A percentile compares a stretch with the other conserved stretches of the same genome.
Evolutionary conservation across 345 rosid genomes (phyloP).

Genomic region (Lepidium africanum): DNA sequence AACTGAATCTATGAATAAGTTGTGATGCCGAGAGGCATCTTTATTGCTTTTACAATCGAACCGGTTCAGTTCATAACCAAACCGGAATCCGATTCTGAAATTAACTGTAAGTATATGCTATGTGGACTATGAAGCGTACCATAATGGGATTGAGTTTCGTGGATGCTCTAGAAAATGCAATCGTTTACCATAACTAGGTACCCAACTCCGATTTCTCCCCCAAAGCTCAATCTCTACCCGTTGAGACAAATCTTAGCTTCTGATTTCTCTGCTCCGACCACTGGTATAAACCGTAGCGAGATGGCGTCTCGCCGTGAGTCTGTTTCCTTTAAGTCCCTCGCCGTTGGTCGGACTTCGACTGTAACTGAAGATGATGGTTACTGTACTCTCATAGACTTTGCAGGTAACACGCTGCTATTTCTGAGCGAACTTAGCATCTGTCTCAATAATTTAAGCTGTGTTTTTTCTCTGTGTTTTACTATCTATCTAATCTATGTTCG

Average conservation of each 20-base stretch:
- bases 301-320: conserved; percentile 54
- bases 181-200: conserved; percentile 9
- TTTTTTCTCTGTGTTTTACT: not conserved
- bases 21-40: not conserved
- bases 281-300: conserved; percentile 12
- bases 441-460: not conserved
- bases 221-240: conserved; percentile 20
- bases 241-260: not conserved
- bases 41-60: not conserved
- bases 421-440: not conserved
- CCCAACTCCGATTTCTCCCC: conserved; percentile 28
- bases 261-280: conserved; percentile 4
- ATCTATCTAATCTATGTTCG: not conserved
- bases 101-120: not conserved
- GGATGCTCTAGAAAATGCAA: conserved; percentile 15
- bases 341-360: conserved; percentile 8
- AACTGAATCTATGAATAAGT: not conserved
- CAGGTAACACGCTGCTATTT: conserved; percentile 16
- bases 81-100: not conserved
- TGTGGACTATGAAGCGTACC: not conserved
- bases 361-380: conserved; percentile 22
- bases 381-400: conserved; percentile 26
- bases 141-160: conserved; percentile 4
- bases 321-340: conserved; percentile 38
- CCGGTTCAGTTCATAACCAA: not conserved